Evolutionary conservation across 176 grass and related monocot species (phyloP), one percentile per base, ranked within the genome.

Genomic region (Carex littledalei): DNA sequence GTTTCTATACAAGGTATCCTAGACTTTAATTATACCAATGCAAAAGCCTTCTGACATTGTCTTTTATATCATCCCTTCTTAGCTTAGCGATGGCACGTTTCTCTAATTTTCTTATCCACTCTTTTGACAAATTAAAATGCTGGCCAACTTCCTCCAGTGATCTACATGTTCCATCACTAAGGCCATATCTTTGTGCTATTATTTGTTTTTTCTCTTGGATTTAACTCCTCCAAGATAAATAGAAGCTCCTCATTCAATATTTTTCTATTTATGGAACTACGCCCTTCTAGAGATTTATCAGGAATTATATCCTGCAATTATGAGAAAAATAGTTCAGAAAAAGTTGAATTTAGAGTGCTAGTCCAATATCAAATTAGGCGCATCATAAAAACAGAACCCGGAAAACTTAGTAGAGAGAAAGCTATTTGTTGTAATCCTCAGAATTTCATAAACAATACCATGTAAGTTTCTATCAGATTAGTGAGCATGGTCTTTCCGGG

Each of bases 101-200:
- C 86, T 97, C 92, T 43, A 94, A 91, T 85, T 93, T 94, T 81
- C 92, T 91, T 78, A 94, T 93, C 91, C 95, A 94, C 56, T 98
- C 95, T 57, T 94, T 91, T 16, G 91, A 88, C 4, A 94, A 84
- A 6, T 78, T 63, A 56, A 91, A 98, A 76, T 91, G 80, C 39
- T 85, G 85, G 17, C 95, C 95, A 4, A 98, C 87, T 67, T 94
- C 89, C 83, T 94, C 92, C 26, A 93, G 86, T 8, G 91, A 91
- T 82, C 31, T 89, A 86, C 92, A 94, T 77, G 80, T 88, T 13
- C 90, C 95, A 9, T 94, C 91, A 22, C 86, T 92, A 35, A 98
- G 88, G 21, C 95, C 89, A 11, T 93, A 89, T 22, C 91, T 86
- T 7, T 87, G 89, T 50, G 84, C 82, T 67, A 98, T 60, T 63